Evolutionary conservation across 2,329 filamentous ascomycete species (phyloP), one percentile per base, ranked within the genome.

Genomic region (Penicillium sp.): DNA sequence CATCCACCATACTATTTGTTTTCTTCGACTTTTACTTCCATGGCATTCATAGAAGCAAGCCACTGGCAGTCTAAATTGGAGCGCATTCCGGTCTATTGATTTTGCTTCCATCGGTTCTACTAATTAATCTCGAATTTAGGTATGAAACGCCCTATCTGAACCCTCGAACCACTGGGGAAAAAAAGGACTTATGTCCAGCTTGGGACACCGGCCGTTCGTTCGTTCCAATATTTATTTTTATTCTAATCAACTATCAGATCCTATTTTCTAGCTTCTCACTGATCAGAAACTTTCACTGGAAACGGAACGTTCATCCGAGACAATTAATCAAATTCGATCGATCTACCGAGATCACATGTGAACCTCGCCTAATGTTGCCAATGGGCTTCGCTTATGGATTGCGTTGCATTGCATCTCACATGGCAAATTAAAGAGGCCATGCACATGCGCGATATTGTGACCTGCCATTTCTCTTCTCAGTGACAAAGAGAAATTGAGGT

Each of bases 401-500:
- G 26, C 37, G 29, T 55, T 50, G 53, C 46, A 46, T 55, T 14
- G 53, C 53, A 50, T 44, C 27, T 14, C 46, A 27, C 53, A 50
- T 55, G 53, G 44, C 16, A 37, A 33, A 50, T 24, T 2, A n/a
- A 13, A 21, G 3, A 27, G 19, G 11, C 11, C n/a, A 10, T n/a
- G 6, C 48, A 27, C 48, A 14, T 42, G 33, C 33, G 13, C 5
- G 13, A 26, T 10, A 22, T 37, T 26, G 37, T 35, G 27, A 49
- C 33, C 21, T 37, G 19, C 29, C 29, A 33, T 48, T 21, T 35
- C 29, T 22, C 29, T 22, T 49, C 29, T 33, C 8, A 13, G 3
- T 13, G 27, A 22, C 8, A 31, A 37, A 35, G 47, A 37, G 13
- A 49, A 35, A 31, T n/a, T 24, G 19, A 8, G 26, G n/a, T 39